phyloP scores from a whole-genome alignment of 2,329 filamentous ascomycete genomes.

The Thielaviopsis euricoi region DNA sequence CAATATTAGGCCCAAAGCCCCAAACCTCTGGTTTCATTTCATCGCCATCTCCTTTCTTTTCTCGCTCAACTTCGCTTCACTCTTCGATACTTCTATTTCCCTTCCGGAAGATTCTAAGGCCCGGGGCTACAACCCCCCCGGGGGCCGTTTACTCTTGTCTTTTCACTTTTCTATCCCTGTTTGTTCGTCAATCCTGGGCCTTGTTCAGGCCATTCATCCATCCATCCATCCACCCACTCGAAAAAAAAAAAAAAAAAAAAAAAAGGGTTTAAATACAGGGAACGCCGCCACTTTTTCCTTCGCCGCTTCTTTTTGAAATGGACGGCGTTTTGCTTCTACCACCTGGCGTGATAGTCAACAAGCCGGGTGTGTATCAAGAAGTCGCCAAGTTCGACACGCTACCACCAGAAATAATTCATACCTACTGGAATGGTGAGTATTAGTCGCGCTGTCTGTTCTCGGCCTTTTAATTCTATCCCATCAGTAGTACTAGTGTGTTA shows the following conservation, averaged over 20 bases:
- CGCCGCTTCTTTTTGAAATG: background rate
- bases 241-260: background rate
- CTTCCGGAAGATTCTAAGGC: background rate
- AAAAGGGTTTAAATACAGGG: background rate
- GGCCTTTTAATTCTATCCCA: no score
- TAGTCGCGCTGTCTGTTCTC: background rate
- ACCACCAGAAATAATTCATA: slow-evolving; percentile 34
- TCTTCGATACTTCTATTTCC: background rate
- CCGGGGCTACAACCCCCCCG: slow-evolving; percentile 7
- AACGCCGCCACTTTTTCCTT: background rate
- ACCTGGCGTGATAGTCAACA: slow-evolving; percentile 40
- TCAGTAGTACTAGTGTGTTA: no score
- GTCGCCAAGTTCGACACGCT: slow-evolving; percentile 34
- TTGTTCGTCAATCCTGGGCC: no score
- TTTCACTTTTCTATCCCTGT: no score
- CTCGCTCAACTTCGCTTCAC: background rate
- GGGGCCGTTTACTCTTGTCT: background rate
- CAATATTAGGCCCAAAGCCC: no score
- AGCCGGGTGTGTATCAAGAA: slow-evolving; percentile 32
- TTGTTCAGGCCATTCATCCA: no score
- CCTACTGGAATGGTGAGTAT: slow-evolving; percentile 39
- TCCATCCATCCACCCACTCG: no score
- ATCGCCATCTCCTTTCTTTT: background rate
- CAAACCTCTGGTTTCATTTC: background rate
- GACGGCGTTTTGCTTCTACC: slow-evolving; percentile 29